Percentiles rank a stretch among this genome's conserved stretches.
Evolutionary conservation across 768 basidiomycete species (phyloP).

Genomic region (Agaricus blazei): DNA sequence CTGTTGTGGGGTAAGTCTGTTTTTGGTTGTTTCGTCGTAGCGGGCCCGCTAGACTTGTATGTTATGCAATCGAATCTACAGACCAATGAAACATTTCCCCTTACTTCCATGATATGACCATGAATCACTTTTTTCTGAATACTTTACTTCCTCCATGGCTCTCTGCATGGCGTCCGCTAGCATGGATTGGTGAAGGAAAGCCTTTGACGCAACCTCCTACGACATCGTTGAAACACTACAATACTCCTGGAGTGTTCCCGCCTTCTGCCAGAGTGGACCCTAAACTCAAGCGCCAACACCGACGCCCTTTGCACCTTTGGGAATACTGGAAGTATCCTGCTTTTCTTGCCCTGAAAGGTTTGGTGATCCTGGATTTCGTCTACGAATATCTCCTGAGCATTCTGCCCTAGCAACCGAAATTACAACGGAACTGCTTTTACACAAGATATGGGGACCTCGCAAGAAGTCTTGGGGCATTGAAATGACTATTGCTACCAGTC

Average conservation of each 20-base stretch:
- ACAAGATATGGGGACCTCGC: constrained; percentile 83
- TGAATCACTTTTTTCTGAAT: constrained; percentile 11
- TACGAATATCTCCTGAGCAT: background rate
- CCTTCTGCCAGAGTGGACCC: constrained; percentile 72
- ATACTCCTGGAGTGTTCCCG: constrained; percentile 62
- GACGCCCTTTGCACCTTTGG: constrained; percentile 56
- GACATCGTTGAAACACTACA: constrained; percentile 47
- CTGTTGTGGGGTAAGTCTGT: constrained; percentile 5
- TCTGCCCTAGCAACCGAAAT: constrained; percentile 34
- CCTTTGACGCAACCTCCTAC: constrained; percentile 22
- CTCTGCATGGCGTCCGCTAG: constrained; percentile 7
- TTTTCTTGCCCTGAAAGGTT: constrained; percentile 67
- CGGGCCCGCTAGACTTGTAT: constrained; percentile 1
- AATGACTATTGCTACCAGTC: constrained; percentile 83
- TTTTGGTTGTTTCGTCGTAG: constrained; percentile 1
- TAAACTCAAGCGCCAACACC: constrained; percentile 53
- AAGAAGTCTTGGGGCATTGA: constrained; percentile 91
- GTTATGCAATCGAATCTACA: background rate
- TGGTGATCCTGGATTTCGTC: constrained; percentile 5
- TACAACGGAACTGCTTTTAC: constrained; percentile 66
- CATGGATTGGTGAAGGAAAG: constrained; percentile 13
- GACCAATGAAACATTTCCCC: constrained; percentile 7
- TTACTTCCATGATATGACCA: constrained; percentile 7
- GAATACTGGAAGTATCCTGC: constrained; percentile 68
- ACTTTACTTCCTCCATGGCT: constrained; percentile 12